Percentiles rank a stretch among this genome's conserved stretches.
Evolutionary conservation across 352 stramenopile genomes (phyloP).

Genomic region (Aphanomyces cochlioides): DNA sequence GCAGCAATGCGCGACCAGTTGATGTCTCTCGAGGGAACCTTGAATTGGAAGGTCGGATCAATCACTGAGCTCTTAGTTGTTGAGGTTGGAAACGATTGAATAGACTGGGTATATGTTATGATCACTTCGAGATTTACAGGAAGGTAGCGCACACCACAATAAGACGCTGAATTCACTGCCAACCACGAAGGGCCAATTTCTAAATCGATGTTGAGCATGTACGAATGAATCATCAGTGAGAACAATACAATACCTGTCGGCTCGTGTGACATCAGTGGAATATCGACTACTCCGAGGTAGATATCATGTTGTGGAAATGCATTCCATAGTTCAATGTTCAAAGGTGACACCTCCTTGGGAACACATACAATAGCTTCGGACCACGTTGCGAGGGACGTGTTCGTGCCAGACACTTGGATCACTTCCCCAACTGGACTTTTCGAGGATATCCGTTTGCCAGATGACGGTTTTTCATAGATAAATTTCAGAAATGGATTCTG

Average conservation of each 20-base stretch:
- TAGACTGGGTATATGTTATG: constrained; percentile 11
- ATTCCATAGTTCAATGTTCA: constrained; percentile 27
- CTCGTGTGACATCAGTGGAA: not conserved
- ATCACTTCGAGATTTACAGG: constrained; percentile 17
- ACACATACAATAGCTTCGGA: constrained; percentile 9
- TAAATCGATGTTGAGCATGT: not conserved
- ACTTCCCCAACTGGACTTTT: constrained; percentile 1
- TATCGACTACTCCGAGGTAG: constrained; percentile 5
- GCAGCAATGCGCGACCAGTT: constrained; percentile 56
- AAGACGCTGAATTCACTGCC: not conserved
- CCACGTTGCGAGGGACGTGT: constrained; percentile 11
- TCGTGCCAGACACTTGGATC: not conserved
- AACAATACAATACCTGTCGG: not conserved
- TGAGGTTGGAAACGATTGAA: not conserved
- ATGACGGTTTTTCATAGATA: constrained; percentile 20
- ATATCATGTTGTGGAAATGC: constrained; percentile 17
- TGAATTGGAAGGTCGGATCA: constrained; percentile 60
- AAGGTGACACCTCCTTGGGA: not conserved
- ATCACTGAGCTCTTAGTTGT: constrained; percentile 28
- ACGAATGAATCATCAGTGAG: not conserved
- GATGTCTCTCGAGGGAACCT: constrained; percentile 43
- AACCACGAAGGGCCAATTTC: constrained; percentile 24
- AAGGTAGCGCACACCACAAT: constrained; percentile 4
- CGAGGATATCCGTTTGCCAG: constrained; percentile 1
- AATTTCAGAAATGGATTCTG: constrained; percentile 11